Evolutionary conservation across 768 basidiomycete genomes (phyloP), one percentile per base, ranked within the genome.

Genomic region (Gelatoporia subvermispora): DNA sequence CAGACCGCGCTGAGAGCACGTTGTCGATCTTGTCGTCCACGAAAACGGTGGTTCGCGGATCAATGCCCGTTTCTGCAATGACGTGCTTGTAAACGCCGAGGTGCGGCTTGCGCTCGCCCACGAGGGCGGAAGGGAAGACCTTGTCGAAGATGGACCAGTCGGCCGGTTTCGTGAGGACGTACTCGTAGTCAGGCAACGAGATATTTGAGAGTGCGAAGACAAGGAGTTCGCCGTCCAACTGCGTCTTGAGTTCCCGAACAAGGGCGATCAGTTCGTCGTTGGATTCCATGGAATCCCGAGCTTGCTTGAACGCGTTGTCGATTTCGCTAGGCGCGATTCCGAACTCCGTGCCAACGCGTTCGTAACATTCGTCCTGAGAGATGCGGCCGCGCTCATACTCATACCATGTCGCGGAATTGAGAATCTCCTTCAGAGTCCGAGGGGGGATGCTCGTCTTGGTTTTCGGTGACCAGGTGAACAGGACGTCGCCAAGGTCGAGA

Each of bases 11-110:
- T 2, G 77, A 71, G 7, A 80, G 55, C 3, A 84, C 75, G 49
- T 82, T 82, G 54, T 81, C 81, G 10, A 69, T 65, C 49, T 78
- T 77, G 65, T 82, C 81, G 45, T 83, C 81, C 8, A 83, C 72
- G 54, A 82, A 82, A 23, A 81, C 74, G 1, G 73, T 72, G 1
- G 61, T 65, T 2, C 54, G 56, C 2, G 81, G 78, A 41, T 81
- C 75, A 7, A 71, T 56, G 15, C 69, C 68, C 10, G 72, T 71
- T 16, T 69, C 59, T n/a, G 62, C 60, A 22, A 82, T 57, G 16
- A 82, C 78, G 43, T 74, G 69, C 41, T 65, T 66, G 62, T 74
- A 82, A 50, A 79, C 78, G 0, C 74, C 72, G 34, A 79, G 71
- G 51, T 77, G 72, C 10, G 77, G 78, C 58, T 79, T 81, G 42